Conservation (phyloP, 2,329 filamentous ascomycete genomes). For the Pseudogymnoascus sp. region DNA sequence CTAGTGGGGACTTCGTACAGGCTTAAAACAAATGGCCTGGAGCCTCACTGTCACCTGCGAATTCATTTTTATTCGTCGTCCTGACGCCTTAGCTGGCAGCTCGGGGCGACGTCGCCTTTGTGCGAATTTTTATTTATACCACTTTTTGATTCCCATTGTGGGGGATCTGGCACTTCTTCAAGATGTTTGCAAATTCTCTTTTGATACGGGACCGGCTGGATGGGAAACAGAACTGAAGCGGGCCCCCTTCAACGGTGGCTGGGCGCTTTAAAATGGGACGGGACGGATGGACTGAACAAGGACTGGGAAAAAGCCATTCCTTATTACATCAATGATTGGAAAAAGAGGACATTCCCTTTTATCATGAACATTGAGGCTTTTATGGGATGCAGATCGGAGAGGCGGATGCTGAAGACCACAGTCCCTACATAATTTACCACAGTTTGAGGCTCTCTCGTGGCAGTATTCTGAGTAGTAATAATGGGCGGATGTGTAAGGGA, state of each 20-base stretch:
- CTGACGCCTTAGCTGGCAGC: constrained; percentile 3
- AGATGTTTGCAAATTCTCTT: constrained; percentile 2
- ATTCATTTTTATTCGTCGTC: neutral
- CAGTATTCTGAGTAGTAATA: constrained; percentile 8
- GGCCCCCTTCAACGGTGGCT: constrained; percentile 3
- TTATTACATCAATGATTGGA: constrained; percentile 3
- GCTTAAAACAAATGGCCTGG: constrained; percentile 6
- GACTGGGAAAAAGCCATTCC: neutral
- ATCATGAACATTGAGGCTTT: neutral
- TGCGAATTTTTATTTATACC: constrained; percentile 5
- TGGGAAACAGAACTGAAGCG: neutral
- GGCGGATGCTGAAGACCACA: constrained; percentile 5
- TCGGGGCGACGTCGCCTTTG: neutral
- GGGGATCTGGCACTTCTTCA: constrained; percentile 1
- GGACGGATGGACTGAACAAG: neutral
- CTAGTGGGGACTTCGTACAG: constrained; percentile 3
- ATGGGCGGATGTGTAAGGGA: neutral
- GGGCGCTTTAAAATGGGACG: constrained; percentile 6
- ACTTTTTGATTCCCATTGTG: neutral
- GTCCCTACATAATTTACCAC: constrained; percentile 5
- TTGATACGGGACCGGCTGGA: neutral
- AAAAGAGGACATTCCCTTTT: neutral
- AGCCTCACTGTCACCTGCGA: constrained; percentile 9
- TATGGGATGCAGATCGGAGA: neutral
- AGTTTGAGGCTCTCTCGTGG: constrained; percentile 5